phyloP scores from a whole-genome alignment of 2,329 filamentous ascomycete genomes.

The Colletotrichum sidae region DNA sequence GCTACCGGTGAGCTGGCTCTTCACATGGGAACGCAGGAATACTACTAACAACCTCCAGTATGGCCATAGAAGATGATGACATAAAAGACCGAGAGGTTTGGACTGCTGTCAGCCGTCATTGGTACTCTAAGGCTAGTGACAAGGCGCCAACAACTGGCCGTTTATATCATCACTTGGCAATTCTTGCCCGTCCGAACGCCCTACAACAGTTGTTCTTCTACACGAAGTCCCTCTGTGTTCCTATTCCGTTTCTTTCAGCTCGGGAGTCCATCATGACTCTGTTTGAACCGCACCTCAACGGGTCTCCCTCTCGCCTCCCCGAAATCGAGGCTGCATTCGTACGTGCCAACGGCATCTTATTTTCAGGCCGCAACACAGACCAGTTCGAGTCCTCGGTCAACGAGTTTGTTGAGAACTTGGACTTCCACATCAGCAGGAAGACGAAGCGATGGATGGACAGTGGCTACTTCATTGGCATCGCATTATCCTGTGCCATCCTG shows the following conservation, averaged over 20 bases:
- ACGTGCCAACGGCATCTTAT: slow-evolving; percentile 11
- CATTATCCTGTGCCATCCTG: slow-evolving; percentile 64
- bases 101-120: slow-evolving; percentile 82
- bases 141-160: slow-evolving; percentile 80
- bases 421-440: slow-evolving; percentile 65
- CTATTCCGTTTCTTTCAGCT: slow-evolving; percentile 75
- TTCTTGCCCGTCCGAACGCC: slow-evolving; percentile 76
- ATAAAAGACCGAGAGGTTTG: slow-evolving; percentile 81
- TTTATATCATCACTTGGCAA: slow-evolving; percentile 89
- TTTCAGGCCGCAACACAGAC: neutral
- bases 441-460: slow-evolving; percentile 64
- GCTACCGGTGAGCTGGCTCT: slow-evolving; percentile 64
- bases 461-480: slow-evolving; percentile 68
- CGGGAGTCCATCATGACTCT: slow-evolving; percentile 78
- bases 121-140: slow-evolving; percentile 88
- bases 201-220: slow-evolving; percentile 81
- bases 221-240: slow-evolving; percentile 75
- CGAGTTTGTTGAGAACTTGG: slow-evolving; percentile 63
- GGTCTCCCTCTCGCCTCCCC: rapidly evolving
- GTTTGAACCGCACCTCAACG: slow-evolving; percentile 67
- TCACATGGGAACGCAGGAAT: neutral
- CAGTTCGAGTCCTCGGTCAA: neutral
- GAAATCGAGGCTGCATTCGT: slow-evolving; percentile 18
- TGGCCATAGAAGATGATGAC: slow-evolving; percentile 91
- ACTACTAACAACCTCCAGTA: slow-evolving; percentile 49